Conservation (phyloP, 768 basidiomycete species). For the Ramaria sp. region DNA sequence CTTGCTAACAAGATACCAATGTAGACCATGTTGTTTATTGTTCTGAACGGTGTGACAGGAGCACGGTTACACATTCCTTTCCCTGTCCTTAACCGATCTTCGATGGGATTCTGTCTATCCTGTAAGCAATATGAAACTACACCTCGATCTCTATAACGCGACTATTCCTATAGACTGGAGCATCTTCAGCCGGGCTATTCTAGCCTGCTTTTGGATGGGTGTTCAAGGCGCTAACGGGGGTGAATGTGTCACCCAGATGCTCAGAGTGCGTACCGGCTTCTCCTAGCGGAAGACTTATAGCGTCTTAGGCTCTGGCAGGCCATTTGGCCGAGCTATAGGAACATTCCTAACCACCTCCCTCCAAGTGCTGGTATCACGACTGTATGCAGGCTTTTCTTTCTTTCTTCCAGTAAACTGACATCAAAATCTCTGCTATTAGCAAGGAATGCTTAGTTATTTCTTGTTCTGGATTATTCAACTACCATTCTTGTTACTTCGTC, state of each 20-base stretch:
- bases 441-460: conserved; percentile 64
- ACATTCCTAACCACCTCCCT: conserved; percentile 54
- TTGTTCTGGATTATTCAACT: conserved; percentile 72
- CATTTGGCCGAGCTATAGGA: conserved; percentile 66
- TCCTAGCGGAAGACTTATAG: background rate
- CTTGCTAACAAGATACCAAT: conserved; percentile 55
- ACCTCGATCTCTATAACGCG: background rate
- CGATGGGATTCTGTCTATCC: conserved; percentile 84
- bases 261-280: background rate
- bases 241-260: conserved; percentile 59
- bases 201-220: conserved; percentile 78
- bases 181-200: conserved; percentile 66
- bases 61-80: conserved; percentile 72
- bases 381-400: conserved; percentile 20
- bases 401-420: background rate
- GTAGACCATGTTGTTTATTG: conserved; percentile 58
- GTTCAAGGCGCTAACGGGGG: conserved; percentile 50
- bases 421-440: background rate
- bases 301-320: conserved; percentile 23
- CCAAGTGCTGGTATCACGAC: conserved; percentile 51
- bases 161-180: conserved; percentile 38
- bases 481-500: conserved; percentile 65
- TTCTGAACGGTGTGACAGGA: conserved; percentile 70
- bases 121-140: conserved; percentile 18
- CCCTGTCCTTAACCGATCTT: conserved; percentile 68